Percentiles rank a stretch among this genome's conserved stretches.
Evolutionary conservation across 768 basidiomycete genomes (phyloP).

Genomic region (Agrocybe chaxingu): DNA sequence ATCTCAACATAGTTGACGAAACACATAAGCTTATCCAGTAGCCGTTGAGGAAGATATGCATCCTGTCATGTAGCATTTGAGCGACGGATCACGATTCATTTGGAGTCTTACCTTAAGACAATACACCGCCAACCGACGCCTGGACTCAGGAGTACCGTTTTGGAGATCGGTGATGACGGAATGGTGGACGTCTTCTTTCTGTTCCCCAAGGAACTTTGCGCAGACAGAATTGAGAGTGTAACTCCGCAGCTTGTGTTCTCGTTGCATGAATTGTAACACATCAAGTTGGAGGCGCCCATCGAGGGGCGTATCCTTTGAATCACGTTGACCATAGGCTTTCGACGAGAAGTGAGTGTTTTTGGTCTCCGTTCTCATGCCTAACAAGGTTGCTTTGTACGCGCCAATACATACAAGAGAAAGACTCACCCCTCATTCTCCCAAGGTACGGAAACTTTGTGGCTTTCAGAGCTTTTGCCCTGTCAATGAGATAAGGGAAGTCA

Average conservation of each 20-base stretch:
- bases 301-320: constrained; percentile 89
- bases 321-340: constrained; percentile 94
- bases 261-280: constrained; percentile 95
- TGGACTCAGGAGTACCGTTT: constrained; percentile 92
- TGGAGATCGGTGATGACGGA: constrained; percentile 98
- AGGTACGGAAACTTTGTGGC: constrained; percentile 65
- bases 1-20: constrained; percentile 98
- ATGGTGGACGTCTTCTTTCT: constrained; percentile 98
- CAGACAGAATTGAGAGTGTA: constrained; percentile 99
- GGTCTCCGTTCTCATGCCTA: constrained; percentile 73
- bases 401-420: background rate
- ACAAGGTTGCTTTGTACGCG: constrained; percentile 4
- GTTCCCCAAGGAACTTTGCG: constrained; percentile 95
- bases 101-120: constrained; percentile 79
- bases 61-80: constrained; percentile 51
- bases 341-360: constrained; percentile 98
- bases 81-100: background rate
- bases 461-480: constrained; percentile 84
- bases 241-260: constrained; percentile 94
- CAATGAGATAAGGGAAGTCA: constrained; percentile 95
- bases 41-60: constrained; percentile 93
- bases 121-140: constrained; percentile 92
- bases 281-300: constrained; percentile 96
- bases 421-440: constrained; percentile 70
- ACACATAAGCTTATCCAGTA: constrained; percentile 98